These are phyloP conservation scores for Tulasnella sp. DNA, from an alignment of 768 basidiomycete species.

Conservation along the genomic window DNA sequence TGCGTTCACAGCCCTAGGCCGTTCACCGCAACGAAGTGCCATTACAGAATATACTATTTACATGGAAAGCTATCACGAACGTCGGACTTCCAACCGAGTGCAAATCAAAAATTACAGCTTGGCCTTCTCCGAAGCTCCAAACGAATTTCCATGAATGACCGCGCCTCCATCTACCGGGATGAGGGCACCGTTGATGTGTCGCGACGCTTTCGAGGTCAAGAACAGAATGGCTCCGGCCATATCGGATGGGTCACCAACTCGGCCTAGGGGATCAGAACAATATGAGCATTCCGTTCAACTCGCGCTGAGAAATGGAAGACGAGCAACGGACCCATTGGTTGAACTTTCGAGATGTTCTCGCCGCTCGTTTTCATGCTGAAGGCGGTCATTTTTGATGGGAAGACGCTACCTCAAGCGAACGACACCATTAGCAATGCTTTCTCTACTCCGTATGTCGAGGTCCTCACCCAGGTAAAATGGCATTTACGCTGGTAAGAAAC, in stretches of 20 bases:
- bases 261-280: constrained; percentile 32
- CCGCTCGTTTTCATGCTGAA: constrained; percentile 54
- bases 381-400: constrained; percentile 79
- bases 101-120: neutral
- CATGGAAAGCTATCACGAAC: neutral
- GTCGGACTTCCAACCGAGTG: neutral
- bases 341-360: constrained; percentile 33
- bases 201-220: constrained; percentile 56
- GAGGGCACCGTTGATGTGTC: constrained; percentile 65
- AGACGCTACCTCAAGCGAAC: constrained; percentile 34
- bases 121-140: neutral
- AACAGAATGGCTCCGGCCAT: constrained; percentile 60
- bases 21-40: neutral
- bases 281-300: neutral
- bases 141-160: neutral
- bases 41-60: neutral
- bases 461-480: constrained; percentile 65
- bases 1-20: too few species aligned
- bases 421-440: neutral
- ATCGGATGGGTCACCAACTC: constrained; percentile 52
- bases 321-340: constrained; percentile 49
- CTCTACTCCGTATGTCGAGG: neutral
- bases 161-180: constrained; percentile 59
- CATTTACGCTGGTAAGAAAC: constrained; percentile 49
- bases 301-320: neutral